These are phyloP conservation scores for Pichia manshurica DNA, from an alignment of 805 yeast genomes.

Conservation along the genomic window DNA sequence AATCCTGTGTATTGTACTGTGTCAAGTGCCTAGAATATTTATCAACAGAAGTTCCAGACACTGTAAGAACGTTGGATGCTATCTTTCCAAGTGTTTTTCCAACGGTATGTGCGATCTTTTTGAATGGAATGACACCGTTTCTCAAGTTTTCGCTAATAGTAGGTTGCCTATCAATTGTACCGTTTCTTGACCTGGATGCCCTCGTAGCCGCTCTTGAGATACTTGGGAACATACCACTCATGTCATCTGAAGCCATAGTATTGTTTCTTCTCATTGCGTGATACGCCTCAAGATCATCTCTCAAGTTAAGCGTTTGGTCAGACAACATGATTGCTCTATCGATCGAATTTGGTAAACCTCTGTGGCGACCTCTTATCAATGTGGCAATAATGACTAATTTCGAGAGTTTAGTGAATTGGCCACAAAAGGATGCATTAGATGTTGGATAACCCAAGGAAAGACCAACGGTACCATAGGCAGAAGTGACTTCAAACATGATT, in stretches of 20 bases:
- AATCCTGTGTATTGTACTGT: constrained; percentile 7
- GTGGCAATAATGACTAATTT: constrained; percentile 81
- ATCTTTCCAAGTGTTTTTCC: constrained; percentile 6
- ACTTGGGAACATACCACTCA: constrained; percentile 5
- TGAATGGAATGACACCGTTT: constrained; percentile 11
- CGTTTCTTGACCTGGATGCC: not conserved
- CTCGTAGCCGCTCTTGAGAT: constrained; percentile 7
- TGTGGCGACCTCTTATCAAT: constrained; percentile 92
- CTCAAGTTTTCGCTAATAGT: constrained; percentile 9
- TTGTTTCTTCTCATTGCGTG: constrained; percentile 32
- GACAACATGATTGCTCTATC: constrained; percentile 93
- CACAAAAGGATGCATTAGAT: constrained; percentile 63
- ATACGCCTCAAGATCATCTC: constrained; percentile 56
- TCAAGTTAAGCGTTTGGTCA: constrained; percentile 53
- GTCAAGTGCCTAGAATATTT: constrained; percentile 10
- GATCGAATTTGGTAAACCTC: constrained; percentile 89
- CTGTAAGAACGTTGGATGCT: constrained; percentile 10
- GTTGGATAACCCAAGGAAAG: constrained; percentile 78
- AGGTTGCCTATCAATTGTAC: constrained; percentile 3
- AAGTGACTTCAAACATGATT: constrained; percentile 78
- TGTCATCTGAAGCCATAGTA: constrained; percentile 13
- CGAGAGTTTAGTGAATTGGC: constrained; percentile 63
- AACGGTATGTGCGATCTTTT: constrained; percentile 1
- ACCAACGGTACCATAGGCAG: constrained; percentile 97
- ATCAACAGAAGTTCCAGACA: constrained; percentile 9